Evolutionary conservation across 345 rosid species (phyloP).

Genomic region (Turnera subulata): DNA sequence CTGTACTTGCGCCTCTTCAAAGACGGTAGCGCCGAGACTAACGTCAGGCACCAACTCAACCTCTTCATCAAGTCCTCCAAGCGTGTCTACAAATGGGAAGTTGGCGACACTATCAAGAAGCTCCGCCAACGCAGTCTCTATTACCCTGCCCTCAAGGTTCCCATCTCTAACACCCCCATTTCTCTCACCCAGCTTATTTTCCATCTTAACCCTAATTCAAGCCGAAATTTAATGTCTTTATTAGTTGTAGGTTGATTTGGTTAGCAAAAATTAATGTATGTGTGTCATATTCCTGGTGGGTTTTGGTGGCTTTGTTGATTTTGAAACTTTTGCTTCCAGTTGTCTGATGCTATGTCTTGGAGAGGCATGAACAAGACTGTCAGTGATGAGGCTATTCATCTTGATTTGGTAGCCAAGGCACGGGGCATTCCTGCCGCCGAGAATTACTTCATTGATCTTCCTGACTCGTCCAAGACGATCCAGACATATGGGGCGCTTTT

Average conservation of each 20-base stretch:
- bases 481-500: slow-evolving; percentile 77
- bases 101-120: slow-evolving; percentile 75
- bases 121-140: slow-evolving; percentile 72
- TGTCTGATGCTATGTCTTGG: slow-evolving; percentile 69
- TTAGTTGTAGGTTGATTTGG: too few relatives aligned
- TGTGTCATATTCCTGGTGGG: too few relatives aligned
- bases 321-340: slow-evolving; percentile 37
- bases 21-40: slow-evolving; percentile 63
- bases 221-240: too few relatives aligned
- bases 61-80: slow-evolving; percentile 75
- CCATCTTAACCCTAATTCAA: too few relatives aligned
- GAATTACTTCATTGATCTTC: slow-evolving; percentile 69
- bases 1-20: slow-evolving; percentile 68
- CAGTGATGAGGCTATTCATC: slow-evolving; percentile 96
- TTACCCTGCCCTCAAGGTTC: slow-evolving; percentile 85
- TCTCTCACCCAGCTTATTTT: too few relatives aligned
- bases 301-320: neutral
- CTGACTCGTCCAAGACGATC: slow-evolving; percentile 69
- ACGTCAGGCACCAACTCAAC: slow-evolving; percentile 66
- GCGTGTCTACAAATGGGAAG: slow-evolving; percentile 95
- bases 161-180: too few relatives aligned
- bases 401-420: slow-evolving; percentile 82
- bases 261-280: too few relatives aligned
- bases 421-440: slow-evolving; percentile 78
- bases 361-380: slow-evolving; percentile 91